A percentile compares a stretch with the other conserved stretches of the same genome.
Evolutionary conservation across 495 filamentous ascomycete species (phyloP).

Genomic region (Penicillium macrosclerotiorum): DNA sequence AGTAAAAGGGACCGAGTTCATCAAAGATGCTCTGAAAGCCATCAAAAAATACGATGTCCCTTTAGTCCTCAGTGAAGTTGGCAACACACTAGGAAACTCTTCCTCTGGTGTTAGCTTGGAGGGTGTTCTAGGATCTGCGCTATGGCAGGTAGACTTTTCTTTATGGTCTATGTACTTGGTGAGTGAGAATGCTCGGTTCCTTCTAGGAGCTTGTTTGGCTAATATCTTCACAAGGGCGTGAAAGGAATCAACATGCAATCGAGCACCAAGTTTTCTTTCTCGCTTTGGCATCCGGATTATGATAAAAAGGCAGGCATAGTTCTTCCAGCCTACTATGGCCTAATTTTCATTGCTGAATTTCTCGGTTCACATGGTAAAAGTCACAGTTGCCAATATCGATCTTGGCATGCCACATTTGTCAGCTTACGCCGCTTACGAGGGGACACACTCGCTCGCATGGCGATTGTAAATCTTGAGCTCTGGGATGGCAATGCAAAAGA

Average conservation of each 20-base stretch:
- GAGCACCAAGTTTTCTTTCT: not conserved
- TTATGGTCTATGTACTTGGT: not conserved
- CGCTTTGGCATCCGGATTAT: not conserved
- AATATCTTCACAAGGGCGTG: not conserved
- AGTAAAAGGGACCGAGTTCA: not conserved
- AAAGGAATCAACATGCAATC: not conserved
- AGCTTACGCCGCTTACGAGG: too few species aligned
- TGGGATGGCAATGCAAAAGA: too few species aligned
- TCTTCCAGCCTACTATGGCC: not conserved
- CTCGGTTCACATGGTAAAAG: not conserved
- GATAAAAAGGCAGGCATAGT: not conserved
- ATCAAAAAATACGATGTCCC: not conserved
- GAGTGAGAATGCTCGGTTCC: not conserved
- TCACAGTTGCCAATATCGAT: too few species aligned
- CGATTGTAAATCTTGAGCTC: too few species aligned
- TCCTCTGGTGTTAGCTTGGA: not conserved
- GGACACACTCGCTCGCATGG: too few species aligned
- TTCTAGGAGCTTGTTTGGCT: not conserved
- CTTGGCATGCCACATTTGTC: too few species aligned
- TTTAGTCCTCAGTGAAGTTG: not conserved
- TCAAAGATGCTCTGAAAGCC: not conserved
- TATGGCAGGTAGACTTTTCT: not conserved
- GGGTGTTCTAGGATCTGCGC: not conserved
- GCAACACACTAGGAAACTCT: not conserved
- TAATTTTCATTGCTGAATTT: not conserved